Base-by-base conservation (phyloP, 2,329 filamentous ascomycete species). In the Xylaria sp. region DNA sequence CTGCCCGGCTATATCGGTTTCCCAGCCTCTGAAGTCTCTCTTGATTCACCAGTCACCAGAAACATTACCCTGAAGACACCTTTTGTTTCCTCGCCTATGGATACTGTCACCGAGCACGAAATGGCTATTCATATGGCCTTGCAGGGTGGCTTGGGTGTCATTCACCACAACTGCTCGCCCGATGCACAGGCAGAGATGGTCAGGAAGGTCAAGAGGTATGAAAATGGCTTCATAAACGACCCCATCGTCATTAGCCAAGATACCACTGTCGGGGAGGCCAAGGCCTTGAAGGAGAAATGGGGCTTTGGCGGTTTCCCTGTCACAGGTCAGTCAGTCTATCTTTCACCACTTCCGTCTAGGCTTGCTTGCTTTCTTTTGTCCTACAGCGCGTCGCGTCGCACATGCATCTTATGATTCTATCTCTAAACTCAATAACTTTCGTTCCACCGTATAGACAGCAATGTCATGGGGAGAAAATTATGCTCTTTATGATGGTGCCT, bases 111-210 rank as follows among this genome's bases (percentile, higher is more conserved):
- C 52, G 96, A 99, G 86, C 93, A 97, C 84, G 95, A 97, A 82
- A 99, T 99, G 97, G 97, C 96, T 73, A 98, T 99, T 77, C 93
- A 98, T 85, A 97, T 97, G 88, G 93, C 93, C 62, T 88, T 96
- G 39, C 91, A 96, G 79, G 93, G 93, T 77, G 93, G 93, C 78
- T 86, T 97, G 20, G 93, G 96, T 84, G 94, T 99, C 76, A 97
- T 99, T 76, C 96, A 99, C 87, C 96, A 99, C 89, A 99, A 99
- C 87, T 99, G 96, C 88, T 96, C 94, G n/a, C 89, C 94, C 37
- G 94, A 98, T 34, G 93, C 93, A 65, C 96, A 99, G 86, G 96
- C 96, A 74, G 94, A 97, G 85, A 99, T 99, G 96, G 93, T 99
- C 75, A 90, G 94, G 82, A 98, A 98, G 87, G 96, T 99, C 77